These are phyloP conservation scores for Oehlia diaphana DNA, from an alignment of 192 early-diverging fungal genomes.

Conservation along the genomic window DNA sequence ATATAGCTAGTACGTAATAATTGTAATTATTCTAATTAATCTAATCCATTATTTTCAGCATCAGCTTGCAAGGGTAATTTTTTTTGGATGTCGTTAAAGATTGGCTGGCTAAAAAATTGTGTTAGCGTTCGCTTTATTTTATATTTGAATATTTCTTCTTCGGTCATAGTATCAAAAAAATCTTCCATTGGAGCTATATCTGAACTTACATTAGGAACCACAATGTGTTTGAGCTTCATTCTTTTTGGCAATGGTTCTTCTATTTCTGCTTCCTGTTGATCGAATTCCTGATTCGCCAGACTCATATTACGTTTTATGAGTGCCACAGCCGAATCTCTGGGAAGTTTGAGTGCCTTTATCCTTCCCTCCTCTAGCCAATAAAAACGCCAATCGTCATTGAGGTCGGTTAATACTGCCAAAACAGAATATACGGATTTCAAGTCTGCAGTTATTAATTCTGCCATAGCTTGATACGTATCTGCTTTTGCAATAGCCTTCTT, in stretches of 20 bases:
- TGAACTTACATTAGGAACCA: background rate
- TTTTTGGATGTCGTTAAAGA: conserved; percentile 1
- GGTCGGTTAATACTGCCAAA: background rate
- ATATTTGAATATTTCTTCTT: conserved; percentile 12
- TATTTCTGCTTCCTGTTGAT: no score
- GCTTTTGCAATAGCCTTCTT: background rate
- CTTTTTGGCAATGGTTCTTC: background rate
- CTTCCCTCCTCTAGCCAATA: no score
- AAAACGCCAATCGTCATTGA: background rate
- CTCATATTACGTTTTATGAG: no score
- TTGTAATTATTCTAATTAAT: conserved; percentile 2
- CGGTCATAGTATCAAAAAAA: conserved; percentile 9
- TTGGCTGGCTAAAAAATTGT: conserved; percentile 9
- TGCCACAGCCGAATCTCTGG: no score
- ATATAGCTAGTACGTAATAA: conserved; percentile 1
- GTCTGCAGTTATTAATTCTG: background rate
- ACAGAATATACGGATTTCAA: background rate
- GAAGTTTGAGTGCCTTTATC: no score
- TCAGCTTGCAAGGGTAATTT: background rate
- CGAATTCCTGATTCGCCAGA: no score
- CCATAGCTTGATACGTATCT: background rate
- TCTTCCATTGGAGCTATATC: conserved; percentile 7
- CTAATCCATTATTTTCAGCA: background rate
- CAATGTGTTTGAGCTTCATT: background rate
- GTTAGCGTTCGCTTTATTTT: background rate